Percentiles rank a stretch among this genome's conserved stretches.
phyloP scores from a whole-genome alignment of 495 filamentous ascomycete genomes.

The Beverwykella pulmonaria region DNA sequence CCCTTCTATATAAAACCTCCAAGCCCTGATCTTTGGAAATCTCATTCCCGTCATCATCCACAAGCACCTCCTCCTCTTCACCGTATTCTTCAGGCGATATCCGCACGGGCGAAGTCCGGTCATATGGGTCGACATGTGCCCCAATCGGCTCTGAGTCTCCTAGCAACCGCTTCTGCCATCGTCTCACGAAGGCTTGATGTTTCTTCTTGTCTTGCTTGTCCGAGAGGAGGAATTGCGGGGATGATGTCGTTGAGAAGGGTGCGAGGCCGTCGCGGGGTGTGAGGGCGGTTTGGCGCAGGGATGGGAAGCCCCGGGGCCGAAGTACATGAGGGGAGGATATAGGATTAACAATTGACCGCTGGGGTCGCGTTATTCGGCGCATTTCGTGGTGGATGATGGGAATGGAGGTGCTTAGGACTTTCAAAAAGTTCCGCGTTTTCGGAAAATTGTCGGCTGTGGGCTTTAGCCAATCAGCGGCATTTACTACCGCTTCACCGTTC shows the following conservation, averaged over 20 bases:
- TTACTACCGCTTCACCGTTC: not conserved
- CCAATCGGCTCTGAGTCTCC: slow-evolving; percentile 33
- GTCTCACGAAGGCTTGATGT: slow-evolving; percentile 16
- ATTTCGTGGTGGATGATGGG: slow-evolving; percentile 20
- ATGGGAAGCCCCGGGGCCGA: not conserved
- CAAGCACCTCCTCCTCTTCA: slow-evolving; percentile 33
- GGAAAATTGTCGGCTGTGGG: not conserved
- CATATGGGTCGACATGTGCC: slow-evolving; percentile 34
- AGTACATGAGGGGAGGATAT: not conserved
- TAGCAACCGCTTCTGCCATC: slow-evolving; percentile 34
- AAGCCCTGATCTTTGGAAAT: not conserved
- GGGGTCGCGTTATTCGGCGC: slow-evolving; percentile 33
- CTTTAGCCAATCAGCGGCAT: slow-evolving; percentile 4
- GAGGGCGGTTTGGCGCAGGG: not conserved
- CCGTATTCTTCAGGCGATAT: slow-evolving; percentile 39
- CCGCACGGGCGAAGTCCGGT: slow-evolving; percentile 32
- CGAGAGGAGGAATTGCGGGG: slow-evolving; percentile 3
- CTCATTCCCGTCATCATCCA: slow-evolving; percentile 22
- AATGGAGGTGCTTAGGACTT: not conserved
- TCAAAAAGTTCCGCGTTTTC: not conserved
- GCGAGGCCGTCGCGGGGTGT: slow-evolving; percentile 1
- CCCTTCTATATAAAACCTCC: slow-evolving; percentile 56
- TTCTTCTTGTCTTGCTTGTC: slow-evolving; percentile 23
- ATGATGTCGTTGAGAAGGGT: slow-evolving; percentile 19
- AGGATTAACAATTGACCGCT: slow-evolving; percentile 29